Evolutionary conservation across 208 protist genomes (phyloP).

Genomic region (Leishmania gerbilli): DNA sequence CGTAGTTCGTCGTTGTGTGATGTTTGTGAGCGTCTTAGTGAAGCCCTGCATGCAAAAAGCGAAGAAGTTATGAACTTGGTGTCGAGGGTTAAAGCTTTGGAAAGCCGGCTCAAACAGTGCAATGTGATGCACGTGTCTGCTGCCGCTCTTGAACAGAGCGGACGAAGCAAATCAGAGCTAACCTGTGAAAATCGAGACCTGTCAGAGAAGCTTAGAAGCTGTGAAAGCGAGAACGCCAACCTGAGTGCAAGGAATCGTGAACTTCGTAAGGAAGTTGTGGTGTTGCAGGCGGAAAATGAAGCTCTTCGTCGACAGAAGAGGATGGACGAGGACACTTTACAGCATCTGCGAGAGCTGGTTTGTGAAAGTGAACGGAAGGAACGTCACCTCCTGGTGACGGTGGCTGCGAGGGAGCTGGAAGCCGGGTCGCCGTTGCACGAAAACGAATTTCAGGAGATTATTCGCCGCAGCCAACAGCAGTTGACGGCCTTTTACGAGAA

Average conservation of each 20-base stretch:
- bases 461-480: constrained; percentile 16
- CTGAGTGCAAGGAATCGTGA: not conserved
- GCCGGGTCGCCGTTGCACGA: constrained; percentile 7
- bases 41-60: not conserved
- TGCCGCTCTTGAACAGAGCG: not conserved
- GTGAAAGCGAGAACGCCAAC: not conserved
- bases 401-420: constrained; percentile 1
- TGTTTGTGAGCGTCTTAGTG: not conserved
- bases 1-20: not conserved
- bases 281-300: constrained; percentile 25
- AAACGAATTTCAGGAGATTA: constrained; percentile 21
- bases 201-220: not conserved
- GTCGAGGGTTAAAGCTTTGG: not conserved
- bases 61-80: not conserved
- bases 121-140: too few relatives aligned
- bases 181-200: not conserved
- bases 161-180: too few relatives aligned
- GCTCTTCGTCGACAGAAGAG: constrained; percentile 10
- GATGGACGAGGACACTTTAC: constrained; percentile 20
- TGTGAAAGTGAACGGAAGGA: constrained; percentile 7
- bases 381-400: not conserved
- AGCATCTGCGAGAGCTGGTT: constrained; percentile 2
- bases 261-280: constrained; percentile 17
- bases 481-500: constrained; percentile 21
- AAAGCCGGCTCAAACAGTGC: not conserved